These are phyloP conservation scores for Collybia sordida DNA, from an alignment of 768 basidiomycete genomes.

Conservation along the genomic window DNA sequence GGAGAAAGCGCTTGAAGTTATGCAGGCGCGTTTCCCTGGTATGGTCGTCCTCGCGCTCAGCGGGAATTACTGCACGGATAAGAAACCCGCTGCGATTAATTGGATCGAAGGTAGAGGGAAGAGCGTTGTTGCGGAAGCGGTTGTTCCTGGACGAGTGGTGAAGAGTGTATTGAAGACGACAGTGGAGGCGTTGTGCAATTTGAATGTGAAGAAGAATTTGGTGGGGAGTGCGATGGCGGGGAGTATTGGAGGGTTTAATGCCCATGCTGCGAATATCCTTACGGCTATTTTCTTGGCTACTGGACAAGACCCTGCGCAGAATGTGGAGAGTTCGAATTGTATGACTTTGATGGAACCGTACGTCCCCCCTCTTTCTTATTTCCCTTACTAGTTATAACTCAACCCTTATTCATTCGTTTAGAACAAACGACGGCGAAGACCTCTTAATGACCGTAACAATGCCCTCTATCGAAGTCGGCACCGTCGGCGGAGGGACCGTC, in stretches of 20 bases:
- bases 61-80: constrained; percentile 99
- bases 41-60: constrained; percentile 91
- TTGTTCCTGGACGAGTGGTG: constrained; percentile 87
- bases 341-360: constrained; percentile 99
- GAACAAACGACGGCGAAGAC: constrained; percentile 86
- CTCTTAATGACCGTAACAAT: constrained; percentile 92
- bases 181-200: constrained; percentile 81
- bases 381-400: background rate
- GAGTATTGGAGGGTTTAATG: constrained; percentile 96
- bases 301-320: constrained; percentile 98
- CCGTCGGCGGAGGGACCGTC: constrained; percentile 94
- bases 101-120: constrained; percentile 99
- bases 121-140: constrained; percentile 94
- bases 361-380: constrained; percentile 22
- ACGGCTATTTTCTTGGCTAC: constrained; percentile 96
- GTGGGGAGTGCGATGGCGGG: constrained; percentile 99
- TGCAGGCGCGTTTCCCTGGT: constrained; percentile 80
- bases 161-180: constrained; percentile 94
- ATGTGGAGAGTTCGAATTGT: constrained; percentile 97
- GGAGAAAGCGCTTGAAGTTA: constrained; percentile 85
- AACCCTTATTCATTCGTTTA: constrained; percentile 24
- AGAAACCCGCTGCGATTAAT: constrained; percentile 99
- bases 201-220: constrained; percentile 97
- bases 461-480: constrained; percentile 99
- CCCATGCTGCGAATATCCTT: constrained; percentile 96